A percentile compares a stretch with the other conserved stretches of the same genome.
These are phyloP conservation scores for Bisporella sp. DNA, from an alignment of 2,329 filamentous ascomycete genomes.

Conservation along the genomic window DNA sequence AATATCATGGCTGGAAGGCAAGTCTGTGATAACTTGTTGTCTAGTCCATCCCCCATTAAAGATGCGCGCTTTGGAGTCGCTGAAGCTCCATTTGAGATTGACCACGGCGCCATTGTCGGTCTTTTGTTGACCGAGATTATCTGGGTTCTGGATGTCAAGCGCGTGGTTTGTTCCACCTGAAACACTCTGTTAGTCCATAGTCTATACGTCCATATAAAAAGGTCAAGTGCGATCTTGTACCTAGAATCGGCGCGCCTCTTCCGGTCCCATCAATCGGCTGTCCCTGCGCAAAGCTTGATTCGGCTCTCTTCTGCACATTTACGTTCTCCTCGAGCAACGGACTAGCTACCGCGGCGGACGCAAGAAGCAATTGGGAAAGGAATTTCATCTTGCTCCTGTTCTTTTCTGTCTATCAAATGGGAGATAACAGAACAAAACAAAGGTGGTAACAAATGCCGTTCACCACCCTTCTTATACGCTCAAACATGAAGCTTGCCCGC, in stretches of 20 bases:
- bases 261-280: conserved; percentile 49
- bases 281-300: conserved; percentile 37
- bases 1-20: conserved; percentile 60
- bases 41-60: conserved; percentile 59
- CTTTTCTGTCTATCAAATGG: too few species aligned
- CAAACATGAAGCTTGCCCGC: too few species aligned
- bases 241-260: conserved; percentile 50
- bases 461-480: too few species aligned
- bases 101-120: conserved; percentile 59
- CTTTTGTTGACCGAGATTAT: conserved; percentile 52
- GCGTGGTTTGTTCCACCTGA: conserved; percentile 56
- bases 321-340: too few species aligned
- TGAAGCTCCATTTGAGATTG: conserved; percentile 65
- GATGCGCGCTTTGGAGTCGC: conserved; percentile 56
- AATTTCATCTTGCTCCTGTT: too few species aligned
- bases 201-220: not conserved
- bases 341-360: too few species aligned
- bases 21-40: conserved; percentile 59
- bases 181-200: not conserved
- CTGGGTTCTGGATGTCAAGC: conserved; percentile 56
- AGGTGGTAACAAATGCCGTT: too few species aligned
- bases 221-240: conserved; percentile 30
- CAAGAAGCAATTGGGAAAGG: too few species aligned
- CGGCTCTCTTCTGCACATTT: too few species aligned
- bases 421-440: too few species aligned